Evolutionary conservation across 2,329 filamentous ascomycete species (phyloP), one percentile per base, ranked within the genome.

Genomic region (Sclerotinia trifoliorum): DNA sequence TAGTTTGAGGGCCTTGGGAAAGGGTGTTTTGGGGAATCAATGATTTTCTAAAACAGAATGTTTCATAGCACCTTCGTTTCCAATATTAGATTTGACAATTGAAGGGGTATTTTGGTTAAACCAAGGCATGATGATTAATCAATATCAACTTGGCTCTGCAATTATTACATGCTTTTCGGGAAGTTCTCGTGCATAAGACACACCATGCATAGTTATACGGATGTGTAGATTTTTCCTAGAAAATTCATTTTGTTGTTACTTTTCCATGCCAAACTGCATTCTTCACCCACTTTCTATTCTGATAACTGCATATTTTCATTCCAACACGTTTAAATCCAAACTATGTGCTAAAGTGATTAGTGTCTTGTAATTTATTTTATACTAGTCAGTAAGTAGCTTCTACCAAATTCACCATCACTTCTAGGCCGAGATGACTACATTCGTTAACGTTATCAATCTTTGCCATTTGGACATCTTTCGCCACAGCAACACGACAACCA

Each of bases 1-100:
- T 69, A 88, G 86, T 68, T 78, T 94, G 73, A 85, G 86, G 68
- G 85, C 86, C 70, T 80, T 93, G 76, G 79, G 79, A 74, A 79
- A 76, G 80, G 78, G 71, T 78, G 80, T 78, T 67, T 68, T 78
- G 60, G 73, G 70, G 11, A 51, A 57, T 24, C 17, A 21, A 32
- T 58, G 35, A 44, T 1, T n/a, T 5, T 2, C 13, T n/a, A 4
- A 11, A 32, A n/a, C 19, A 56, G 5, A 11, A 11, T 35, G 15
- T 48, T n/a, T 8, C 32, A 39, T 39, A 13, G 1, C 13, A n/a
- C n/a, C 11, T 11, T 13, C 39, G 32, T 15, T n/a, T 24, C 4
- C 7, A 42, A 42, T 24, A 3, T 42, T 24, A 42, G 1, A 24
- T 19, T 24, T 8, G 21, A 24, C n/a, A 42, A 24, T 42, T 7